Evolutionary conservation across 306 rosid genomes (phyloP), one percentile per base, ranked within the genome.

Genomic region (Hippophae rhamnoides): DNA sequence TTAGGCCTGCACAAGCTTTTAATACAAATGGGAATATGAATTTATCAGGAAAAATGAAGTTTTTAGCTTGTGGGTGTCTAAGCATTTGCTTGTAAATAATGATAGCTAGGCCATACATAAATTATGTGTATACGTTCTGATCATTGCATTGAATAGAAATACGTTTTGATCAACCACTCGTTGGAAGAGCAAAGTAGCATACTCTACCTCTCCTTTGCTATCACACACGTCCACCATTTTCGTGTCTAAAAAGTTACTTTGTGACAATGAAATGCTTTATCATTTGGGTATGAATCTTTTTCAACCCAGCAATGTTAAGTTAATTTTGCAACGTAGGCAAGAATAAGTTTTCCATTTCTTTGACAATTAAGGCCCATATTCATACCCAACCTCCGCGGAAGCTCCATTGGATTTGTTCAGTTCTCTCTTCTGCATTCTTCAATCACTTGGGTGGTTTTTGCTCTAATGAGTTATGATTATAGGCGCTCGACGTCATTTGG

Each of bases 381-480:
- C 67, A 18, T 18, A 18, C 23, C 23, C 23, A 25, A 42, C 83
- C 73, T 5, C 96, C 83, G 10, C 90, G 52, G 72, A 47, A 41
- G 67, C 52, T 51, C 96, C 96, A 43, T 78, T 78, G 47, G 82
- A 79, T 79, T 88, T 93, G 65, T 61, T 65, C 61, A 73, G 95
- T 14, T 93, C 99, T 65, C 99, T 80, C 90, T 88, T 93, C 93
- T 93, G 99, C 99, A 92, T 38, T 40, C 57, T 41, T 58, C 10
- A 51, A 27, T 56, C 38, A 31, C 38, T 31, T 31, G 38, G 0
- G 23, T 18, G 23, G 23, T 18, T 18, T 31, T 31, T 31, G 38
- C 38, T 31, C 38, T 31, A 2, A 31, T 31, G 38, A 31, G 38
- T 18, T 18, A 18, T 18, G 1, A 18, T 18, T 18, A 18, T 18